Base-by-base conservation (phyloP, 164 flowering plant species). In the grape (Vitis vinifera) region DNA sequence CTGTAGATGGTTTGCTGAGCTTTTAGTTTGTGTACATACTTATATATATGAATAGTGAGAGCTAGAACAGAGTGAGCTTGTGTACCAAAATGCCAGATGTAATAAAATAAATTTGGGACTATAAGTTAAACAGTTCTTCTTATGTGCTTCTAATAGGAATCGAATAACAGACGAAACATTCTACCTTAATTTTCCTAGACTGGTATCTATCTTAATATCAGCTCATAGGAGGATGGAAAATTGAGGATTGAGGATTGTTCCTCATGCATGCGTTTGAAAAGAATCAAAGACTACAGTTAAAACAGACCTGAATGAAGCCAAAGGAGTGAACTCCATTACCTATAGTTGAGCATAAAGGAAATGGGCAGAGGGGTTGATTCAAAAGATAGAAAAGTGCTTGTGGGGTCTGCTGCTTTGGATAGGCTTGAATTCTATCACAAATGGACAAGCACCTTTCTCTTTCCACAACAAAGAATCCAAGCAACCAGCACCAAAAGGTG, bases 11-110 rank as follows among this genome's bases (percentile, higher is more conserved):
- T 62, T 73, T 73, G 73, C 73, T 29, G 23, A 62, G 14, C n/a
- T 30, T 14, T 9, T 61, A 31, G 64, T 69, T 56, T 55, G 9
- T 77, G 77, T 77, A 77, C 75, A 77, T 77, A 77, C 56, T 37
- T 65, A 44, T 68, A 55, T 69, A 56, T 63, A 55, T 23, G 62
- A 67, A 67, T 30, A 51, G 55, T 67, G 71, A 60, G 64, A 61
- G 60, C 51, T 62, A 68, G 66, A 55, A 49, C 53, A 68, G 51
- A 27, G 59, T 58, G 17, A 59, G 68, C 69, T 64, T 71, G 64
- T 65, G 74, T 73, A 69, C 63, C 67, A 68, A 69, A 66, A 60
- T 49, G 63, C 75, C 66, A 55, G 12, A 19, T 76, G 79, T 76
- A 72, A 62, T 48, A 48, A 68, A 76, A 76, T 76, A 76, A 76